Evolutionary conservation across 768 basidiomycete species (phyloP).

Genomic region (Amanita pallidorosea): DNA sequence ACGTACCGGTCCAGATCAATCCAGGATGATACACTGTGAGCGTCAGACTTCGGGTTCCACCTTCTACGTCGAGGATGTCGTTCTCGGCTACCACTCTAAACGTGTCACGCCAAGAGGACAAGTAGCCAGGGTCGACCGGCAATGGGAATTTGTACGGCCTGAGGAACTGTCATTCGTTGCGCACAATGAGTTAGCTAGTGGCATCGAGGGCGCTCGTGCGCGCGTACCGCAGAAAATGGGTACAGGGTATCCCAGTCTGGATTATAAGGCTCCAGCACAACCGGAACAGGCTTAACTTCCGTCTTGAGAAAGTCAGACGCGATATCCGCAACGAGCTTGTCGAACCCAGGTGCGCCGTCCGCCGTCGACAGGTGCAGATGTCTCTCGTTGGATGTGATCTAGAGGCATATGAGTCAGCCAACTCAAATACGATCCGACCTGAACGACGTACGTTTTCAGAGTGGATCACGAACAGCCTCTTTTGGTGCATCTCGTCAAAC

Average conservation of each 20-base stretch:
- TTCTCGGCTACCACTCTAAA: conserved; percentile 53
- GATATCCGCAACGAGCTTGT: conserved; percentile 48
- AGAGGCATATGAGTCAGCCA: no score
- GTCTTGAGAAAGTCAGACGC: conserved; percentile 46
- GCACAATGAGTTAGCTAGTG: conserved; percentile 4
- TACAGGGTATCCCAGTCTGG: conserved; percentile 84
- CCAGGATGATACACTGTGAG: conserved; percentile 68
- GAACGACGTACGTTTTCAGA: conserved; percentile 58
- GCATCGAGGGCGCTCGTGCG: background rate
- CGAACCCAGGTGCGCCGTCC: conserved; percentile 74
- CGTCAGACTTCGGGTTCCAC: conserved; percentile 61
- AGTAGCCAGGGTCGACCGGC: conserved; percentile 34
- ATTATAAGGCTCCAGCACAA: conserved; percentile 67
- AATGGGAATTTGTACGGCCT: conserved; percentile 74
- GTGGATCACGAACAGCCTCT: conserved; percentile 74
- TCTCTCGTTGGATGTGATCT: conserved; percentile 66
- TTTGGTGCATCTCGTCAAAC: conserved; percentile 83
- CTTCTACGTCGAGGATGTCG: conserved; percentile 38
- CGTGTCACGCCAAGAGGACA: conserved; percentile 33
- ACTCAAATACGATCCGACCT: no score
- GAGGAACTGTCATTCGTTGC: conserved; percentile 47
- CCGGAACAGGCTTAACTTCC: conserved; percentile 27
- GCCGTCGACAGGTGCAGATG: conserved; percentile 75
- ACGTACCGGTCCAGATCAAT: conserved; percentile 76
- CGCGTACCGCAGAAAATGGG: conserved; percentile 63